phyloP scores from a whole-genome alignment of 2,329 filamentous ascomycete genomes.

The Fusarium sp. region DNA sequence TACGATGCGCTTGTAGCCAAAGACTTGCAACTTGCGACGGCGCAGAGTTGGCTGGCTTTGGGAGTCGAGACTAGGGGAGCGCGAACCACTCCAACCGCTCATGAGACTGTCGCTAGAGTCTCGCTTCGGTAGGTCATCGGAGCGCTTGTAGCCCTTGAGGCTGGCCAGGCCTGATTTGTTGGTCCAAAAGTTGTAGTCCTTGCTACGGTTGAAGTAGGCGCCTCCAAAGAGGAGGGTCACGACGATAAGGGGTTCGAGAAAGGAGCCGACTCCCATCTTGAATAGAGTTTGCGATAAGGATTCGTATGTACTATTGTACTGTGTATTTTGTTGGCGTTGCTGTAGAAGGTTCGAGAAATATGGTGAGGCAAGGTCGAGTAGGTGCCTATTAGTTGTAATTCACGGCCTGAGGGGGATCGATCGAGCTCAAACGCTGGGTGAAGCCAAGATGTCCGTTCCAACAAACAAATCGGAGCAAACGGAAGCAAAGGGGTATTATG shows the following conservation, averaged over 20 bases:
- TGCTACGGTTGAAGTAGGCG: slow-evolving; percentile 62
- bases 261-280: slow-evolving; percentile 58
- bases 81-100: slow-evolving; percentile 47
- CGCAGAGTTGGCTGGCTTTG: slow-evolving; percentile 51
- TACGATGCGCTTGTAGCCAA: slow-evolving; percentile 53
- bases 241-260: slow-evolving; percentile 61
- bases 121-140: slow-evolving; percentile 51
- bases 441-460: background rate
- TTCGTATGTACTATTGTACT: background rate
- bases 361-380: background rate
- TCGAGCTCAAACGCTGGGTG: background rate
- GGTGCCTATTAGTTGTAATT: background rate
- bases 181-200: slow-evolving; percentile 53
- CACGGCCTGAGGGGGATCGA: background rate
- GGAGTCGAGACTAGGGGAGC: slow-evolving; percentile 49
- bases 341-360: background rate
- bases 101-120: slow-evolving; percentile 48
- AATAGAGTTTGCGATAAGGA: background rate
- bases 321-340: background rate
- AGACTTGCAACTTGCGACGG: slow-evolving; percentile 54
- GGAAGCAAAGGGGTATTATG: slow-evolving; percentile 6
- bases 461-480: background rate
- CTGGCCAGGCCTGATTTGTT: slow-evolving; percentile 42
- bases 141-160: slow-evolving; percentile 48
- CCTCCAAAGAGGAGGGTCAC: slow-evolving; percentile 61